phyloP scores from a whole-genome alignment of 2,329 filamentous ascomycete species.

The Fusarium sp. region DNA sequence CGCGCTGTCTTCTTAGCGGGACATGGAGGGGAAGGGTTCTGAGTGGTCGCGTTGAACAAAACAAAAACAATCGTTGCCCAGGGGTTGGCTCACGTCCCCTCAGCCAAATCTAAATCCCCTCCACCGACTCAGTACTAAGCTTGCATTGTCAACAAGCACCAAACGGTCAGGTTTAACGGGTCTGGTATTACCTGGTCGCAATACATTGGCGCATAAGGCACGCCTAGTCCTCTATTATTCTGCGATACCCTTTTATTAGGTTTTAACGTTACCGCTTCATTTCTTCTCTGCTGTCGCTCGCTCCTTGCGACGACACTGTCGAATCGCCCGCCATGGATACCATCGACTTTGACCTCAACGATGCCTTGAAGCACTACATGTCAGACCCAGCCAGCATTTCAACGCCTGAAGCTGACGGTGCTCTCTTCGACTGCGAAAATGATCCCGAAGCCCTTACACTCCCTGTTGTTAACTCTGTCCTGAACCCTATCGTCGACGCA shows the following conservation, averaged over 20 bases:
- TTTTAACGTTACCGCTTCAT: conserved; percentile 7
- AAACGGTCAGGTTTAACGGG: conserved; percentile 29
- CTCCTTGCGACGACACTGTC: conserved; percentile 30
- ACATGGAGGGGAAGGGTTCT: conserved; percentile 35
- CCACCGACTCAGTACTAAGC: conserved; percentile 9
- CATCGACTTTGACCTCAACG: conserved; percentile 93
- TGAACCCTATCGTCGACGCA: conserved; percentile 93
- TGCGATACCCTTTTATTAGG: conserved; percentile 29
- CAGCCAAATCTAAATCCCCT: conserved; percentile 28
- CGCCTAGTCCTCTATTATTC: background rate
- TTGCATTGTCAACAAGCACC: conserved; percentile 24
- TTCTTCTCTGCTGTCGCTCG: conserved; percentile 14
- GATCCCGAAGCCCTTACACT: conserved; percentile 85
- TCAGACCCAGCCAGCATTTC: conserved; percentile 86
- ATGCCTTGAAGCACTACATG: conserved; percentile 96
- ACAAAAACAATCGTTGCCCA: conserved; percentile 48
- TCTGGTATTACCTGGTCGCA: conserved; percentile 12
- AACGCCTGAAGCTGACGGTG: conserved; percentile 84
- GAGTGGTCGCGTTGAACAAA: conserved; percentile 45
- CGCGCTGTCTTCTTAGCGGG: conserved; percentile 39
- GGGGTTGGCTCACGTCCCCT: conserved; percentile 23
- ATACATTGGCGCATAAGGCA: conserved; percentile 1
- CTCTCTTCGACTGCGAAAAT: conserved; percentile 90
- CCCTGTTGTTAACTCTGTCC: conserved; percentile 79
- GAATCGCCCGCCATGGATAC: conserved; percentile 67